Evolutionary conservation across 2,329 filamentous ascomycete species (phyloP).

Genomic region (Simplicillium aogashimaense): DNA sequence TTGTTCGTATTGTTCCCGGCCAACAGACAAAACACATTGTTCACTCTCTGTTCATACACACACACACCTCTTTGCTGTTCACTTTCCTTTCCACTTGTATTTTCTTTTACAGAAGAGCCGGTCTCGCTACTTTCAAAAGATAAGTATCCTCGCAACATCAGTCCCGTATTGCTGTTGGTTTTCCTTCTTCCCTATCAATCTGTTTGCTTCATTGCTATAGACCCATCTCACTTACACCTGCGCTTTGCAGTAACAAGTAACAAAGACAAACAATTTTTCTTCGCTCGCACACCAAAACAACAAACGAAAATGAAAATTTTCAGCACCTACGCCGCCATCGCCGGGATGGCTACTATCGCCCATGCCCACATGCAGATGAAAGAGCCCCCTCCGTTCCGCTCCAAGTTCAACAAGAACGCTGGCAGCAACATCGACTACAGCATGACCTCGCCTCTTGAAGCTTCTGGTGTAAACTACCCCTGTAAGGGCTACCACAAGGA

Average conservation of each 20-base stretch:
- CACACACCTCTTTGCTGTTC: too few relatives aligned
- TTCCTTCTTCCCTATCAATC: too few relatives aligned
- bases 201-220: too few relatives aligned
- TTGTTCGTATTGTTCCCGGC: too few relatives aligned
- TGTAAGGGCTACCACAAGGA: slow-evolving; percentile 58
- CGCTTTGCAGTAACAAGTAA: too few relatives aligned
- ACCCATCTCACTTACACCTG: too few relatives aligned
- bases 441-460: slow-evolving; percentile 57
- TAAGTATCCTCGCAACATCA: too few relatives aligned
- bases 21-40: too few relatives aligned
- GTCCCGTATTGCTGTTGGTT: too few relatives aligned
- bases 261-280: slow-evolving; percentile 8
- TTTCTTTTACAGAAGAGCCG: slow-evolving; percentile 11
- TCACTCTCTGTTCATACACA: too few relatives aligned
- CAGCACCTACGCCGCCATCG: slow-evolving; percentile 15
- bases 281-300: too few relatives aligned
- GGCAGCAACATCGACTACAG: slow-evolving; percentile 53
- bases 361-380: slow-evolving; percentile 48
- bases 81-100: slow-evolving; percentile 1
- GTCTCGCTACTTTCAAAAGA: slow-evolving; percentile 24
- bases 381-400: slow-evolving; percentile 40
- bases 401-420: slow-evolving; percentile 39
- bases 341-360: slow-evolving; percentile 31
- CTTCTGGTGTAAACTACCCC: slow-evolving; percentile 56
- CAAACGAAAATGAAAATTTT: slow-evolving; percentile 8